Percentiles rank a stretch among this genome's conserved stretches.
phyloP scores from a whole-genome alignment of 495 filamentous ascomycete genomes.

The Penicillium waksmanii region DNA sequence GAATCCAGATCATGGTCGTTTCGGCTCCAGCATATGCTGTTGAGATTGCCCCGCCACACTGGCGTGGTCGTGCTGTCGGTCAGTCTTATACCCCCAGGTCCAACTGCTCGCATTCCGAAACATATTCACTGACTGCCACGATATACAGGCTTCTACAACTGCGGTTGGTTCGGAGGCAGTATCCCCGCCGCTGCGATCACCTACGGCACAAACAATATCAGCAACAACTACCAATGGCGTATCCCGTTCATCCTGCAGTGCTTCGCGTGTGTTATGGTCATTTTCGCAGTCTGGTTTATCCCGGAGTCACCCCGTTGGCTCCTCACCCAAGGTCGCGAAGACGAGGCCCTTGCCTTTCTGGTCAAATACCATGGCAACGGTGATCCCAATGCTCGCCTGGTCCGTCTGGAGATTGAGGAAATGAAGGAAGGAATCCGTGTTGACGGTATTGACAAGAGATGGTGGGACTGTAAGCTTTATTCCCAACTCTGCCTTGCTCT shows the following conservation, averaged over 20 bases:
- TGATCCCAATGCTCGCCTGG: slow-evolving; percentile 54
- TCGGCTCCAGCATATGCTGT: slow-evolving; percentile 78
- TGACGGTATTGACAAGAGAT: slow-evolving; percentile 64
- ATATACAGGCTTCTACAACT: slow-evolving; percentile 57
- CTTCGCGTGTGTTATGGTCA: slow-evolving; percentile 54
- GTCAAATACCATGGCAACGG: slow-evolving; percentile 63
- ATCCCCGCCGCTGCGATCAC: slow-evolving; percentile 50
- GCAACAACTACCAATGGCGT: slow-evolving; percentile 55
- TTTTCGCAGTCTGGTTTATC: slow-evolving; percentile 60
- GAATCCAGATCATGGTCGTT: slow-evolving; percentile 70
- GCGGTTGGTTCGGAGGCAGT: slow-evolving; percentile 60
- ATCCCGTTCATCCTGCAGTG: slow-evolving; percentile 56
- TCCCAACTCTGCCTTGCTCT: neutral
- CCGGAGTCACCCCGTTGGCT: slow-evolving; percentile 66
- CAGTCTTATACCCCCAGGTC: neutral
- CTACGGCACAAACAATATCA: slow-evolving; percentile 47
- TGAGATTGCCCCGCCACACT: slow-evolving; percentile 76
- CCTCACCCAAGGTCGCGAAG: slow-evolving; percentile 53
- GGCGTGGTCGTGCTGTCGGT: slow-evolving; percentile 64
- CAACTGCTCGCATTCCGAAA: neutral
- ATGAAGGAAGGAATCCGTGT: slow-evolving; percentile 59
- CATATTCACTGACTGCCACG: neutral
- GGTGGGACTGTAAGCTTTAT: slow-evolving; percentile 62
- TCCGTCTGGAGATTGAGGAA: slow-evolving; percentile 59
- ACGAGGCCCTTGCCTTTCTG: slow-evolving; percentile 58